phyloP scores from a whole-genome alignment of 208 protist species.

The Acanthamoeba lenticulata region DNA sequence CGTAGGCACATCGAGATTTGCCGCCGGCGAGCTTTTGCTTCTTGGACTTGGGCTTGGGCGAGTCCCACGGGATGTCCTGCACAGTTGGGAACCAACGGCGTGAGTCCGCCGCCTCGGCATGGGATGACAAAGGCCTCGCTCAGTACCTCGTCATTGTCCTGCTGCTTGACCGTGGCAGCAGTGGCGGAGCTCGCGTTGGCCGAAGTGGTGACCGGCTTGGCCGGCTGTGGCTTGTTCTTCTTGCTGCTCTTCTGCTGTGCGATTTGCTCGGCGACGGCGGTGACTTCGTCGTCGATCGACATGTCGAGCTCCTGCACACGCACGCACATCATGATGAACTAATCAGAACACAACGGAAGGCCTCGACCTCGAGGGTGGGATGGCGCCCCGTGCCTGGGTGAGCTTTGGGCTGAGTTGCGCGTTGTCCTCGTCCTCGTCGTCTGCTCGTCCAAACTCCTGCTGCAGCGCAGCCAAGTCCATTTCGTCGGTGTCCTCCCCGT shows the following conservation, averaged over 20 bases:
- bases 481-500: conserved; percentile 46
- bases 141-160: background rate
- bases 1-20: background rate
- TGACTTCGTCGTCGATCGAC: conserved; percentile 3
- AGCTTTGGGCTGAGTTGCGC: background rate
- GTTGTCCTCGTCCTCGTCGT: background rate
- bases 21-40: background rate
- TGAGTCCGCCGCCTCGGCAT: background rate
- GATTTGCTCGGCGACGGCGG: background rate
- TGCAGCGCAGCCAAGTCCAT: conserved; percentile 11
- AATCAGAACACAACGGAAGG: background rate
- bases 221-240: background rate
- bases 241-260: background rate
- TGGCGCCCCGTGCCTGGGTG: background rate
- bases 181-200: background rate
- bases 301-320: background rate
- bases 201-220: background rate
- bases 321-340: background rate
- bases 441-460: background rate
- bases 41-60: conserved; percentile 2
- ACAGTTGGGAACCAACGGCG: background rate
- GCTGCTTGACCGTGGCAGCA: background rate
- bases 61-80: conserved; percentile 39
- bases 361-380: background rate
- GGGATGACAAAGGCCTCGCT: background rate